Evolutionary conservation across 768 basidiomycete species (phyloP).

Genomic region (Megacollybia marginata): DNA sequence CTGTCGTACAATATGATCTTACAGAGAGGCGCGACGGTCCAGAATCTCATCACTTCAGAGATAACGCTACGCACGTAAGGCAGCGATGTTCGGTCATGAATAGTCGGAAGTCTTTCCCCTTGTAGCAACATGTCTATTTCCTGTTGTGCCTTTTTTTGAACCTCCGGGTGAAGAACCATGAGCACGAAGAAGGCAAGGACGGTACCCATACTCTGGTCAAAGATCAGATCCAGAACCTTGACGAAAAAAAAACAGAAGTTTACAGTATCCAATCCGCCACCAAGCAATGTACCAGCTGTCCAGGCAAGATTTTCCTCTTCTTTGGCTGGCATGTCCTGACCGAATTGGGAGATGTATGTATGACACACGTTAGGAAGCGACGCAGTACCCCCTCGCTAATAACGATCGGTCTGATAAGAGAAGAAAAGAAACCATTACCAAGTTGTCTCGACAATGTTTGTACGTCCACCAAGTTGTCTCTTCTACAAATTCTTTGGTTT

Average conservation of each 20-base stretch:
- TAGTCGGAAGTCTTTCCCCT: conserved; percentile 14
- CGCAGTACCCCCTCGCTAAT: too few relatives aligned
- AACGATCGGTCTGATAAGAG: too few relatives aligned
- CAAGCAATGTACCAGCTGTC: not conserved
- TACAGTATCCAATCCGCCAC: not conserved
- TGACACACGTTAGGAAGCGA: too few relatives aligned
- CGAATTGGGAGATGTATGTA: too few relatives aligned
- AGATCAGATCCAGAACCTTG: not conserved
- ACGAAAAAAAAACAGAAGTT: not conserved
- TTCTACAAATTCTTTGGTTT: too few relatives aligned
- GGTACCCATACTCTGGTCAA: not conserved
- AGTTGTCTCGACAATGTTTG: too few relatives aligned
- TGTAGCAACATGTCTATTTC: conserved; percentile 22
- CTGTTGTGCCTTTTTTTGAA: conserved; percentile 19
- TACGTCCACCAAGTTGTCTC: too few relatives aligned
- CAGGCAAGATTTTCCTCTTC: not conserved
- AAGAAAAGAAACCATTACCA: too few relatives aligned
- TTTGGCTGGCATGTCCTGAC: too few relatives aligned
- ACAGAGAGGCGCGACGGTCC: not conserved
- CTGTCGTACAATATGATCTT: not conserved
- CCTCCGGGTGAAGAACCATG: conserved; percentile 19
- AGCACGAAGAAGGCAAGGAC: conserved; percentile 17
- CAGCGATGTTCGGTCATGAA: conserved; percentile 12
- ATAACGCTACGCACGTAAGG: conserved; percentile 16
- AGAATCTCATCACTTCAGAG: not conserved